A percentile compares a stretch with the other conserved stretches of the same genome.
phyloP scores from a whole-genome alignment of 225 moss, liverwort and hornwort genomes.

The Physcomitrellopsis africana region DNA sequence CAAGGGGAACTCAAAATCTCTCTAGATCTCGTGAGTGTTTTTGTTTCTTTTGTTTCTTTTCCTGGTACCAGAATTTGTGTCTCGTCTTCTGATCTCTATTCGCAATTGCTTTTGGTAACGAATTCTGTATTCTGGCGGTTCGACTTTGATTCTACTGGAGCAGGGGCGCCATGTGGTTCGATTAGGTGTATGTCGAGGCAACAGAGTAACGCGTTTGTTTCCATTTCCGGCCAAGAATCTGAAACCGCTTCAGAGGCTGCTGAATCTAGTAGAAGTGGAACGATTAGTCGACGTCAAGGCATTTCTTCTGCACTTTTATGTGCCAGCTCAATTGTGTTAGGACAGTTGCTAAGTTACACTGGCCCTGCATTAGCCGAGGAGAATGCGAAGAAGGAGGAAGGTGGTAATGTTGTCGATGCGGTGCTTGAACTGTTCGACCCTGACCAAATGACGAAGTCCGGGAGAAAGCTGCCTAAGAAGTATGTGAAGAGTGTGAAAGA shows the following conservation, averaged over 20 bases:
- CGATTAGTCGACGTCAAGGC: slow-evolving; percentile 38
- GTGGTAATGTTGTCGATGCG: slow-evolving; percentile 58
- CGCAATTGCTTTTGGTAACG: not conserved
- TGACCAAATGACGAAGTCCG: slow-evolving; percentile 78
- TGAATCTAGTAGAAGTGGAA: not conserved
- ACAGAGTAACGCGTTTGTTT: slow-evolving; percentile 17
- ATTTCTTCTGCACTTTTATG: slow-evolving; percentile 36
- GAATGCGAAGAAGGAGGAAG: slow-evolving; percentile 45
- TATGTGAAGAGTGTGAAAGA: slow-evolving; percentile 88
- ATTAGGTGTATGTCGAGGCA: slow-evolving; percentile 10
- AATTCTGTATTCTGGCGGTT: slow-evolving; percentile 14
- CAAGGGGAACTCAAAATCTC: not conserved
- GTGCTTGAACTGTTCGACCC: slow-evolving; percentile 83
- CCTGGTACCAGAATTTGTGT: not conserved
- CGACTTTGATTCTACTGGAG: slow-evolving; percentile 13
- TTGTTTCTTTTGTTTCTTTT: not conserved
- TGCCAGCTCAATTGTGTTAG: slow-evolving; percentile 38
- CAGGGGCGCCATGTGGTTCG: slow-evolving; percentile 26
- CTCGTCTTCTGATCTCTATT: not conserved
- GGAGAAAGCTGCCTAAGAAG: slow-evolving; percentile 89
- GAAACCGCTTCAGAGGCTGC: slow-evolving; percentile 13
- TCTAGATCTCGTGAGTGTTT: slow-evolving; percentile 27
- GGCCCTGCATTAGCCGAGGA: slow-evolving; percentile 42
- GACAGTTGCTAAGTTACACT: slow-evolving; percentile 12
- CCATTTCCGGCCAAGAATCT: slow-evolving; percentile 27